Base-by-base conservation (phyloP, 2,329 filamentous ascomycete genomes). In the Colletotrichum sp. region DNA sequence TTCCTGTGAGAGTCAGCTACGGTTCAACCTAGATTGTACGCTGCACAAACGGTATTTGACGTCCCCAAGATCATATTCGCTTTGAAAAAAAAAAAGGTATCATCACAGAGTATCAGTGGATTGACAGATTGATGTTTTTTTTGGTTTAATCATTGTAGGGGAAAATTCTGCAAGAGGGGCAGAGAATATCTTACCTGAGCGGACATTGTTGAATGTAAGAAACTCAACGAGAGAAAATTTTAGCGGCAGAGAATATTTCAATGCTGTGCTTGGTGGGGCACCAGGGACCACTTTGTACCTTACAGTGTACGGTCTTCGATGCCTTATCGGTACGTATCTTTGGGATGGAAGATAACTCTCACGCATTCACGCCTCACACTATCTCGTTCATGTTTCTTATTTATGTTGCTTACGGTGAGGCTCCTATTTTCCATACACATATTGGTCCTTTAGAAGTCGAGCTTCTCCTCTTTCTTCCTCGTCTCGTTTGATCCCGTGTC, bases 391-490 rank as follows among this genome's bases (percentile, higher is more conserved):
- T 60, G 9, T 60, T 32, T 16, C 26, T 60, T 8, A 28, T 32
- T 60, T 16, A 28, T 12, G 16, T 32, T 60, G 39, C 39, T 59
- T 28, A 16, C 8, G 16, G 7, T 28, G 22, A 34, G 10, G 6
- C 12, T 18, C 7, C 30, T 30, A 62, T 62, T 9, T 62, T 62
- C 30, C 18, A 24, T 62, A n/a, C 10, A 24, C 73, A 9, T 8
- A 15, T 24, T 62, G 8, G 12, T 12, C n/a, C 52, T 22, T 89
- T 82, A 95, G 81, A 98, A 98, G 68, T 97, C 95, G 66, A 98
- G 81, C 13, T 80, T 90, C 78, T 94, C 92, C 72, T 89, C 88
- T 80, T 95, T 95, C 68, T 89, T 90, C 4, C 60, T 22, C n/a
- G 39, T 89, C 88, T 78, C 90, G 90, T 77, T 84, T 85, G 66